Evolutionary conservation across 768 basidiomycete species (phyloP).

Genomic region (Boletus fagicola): DNA sequence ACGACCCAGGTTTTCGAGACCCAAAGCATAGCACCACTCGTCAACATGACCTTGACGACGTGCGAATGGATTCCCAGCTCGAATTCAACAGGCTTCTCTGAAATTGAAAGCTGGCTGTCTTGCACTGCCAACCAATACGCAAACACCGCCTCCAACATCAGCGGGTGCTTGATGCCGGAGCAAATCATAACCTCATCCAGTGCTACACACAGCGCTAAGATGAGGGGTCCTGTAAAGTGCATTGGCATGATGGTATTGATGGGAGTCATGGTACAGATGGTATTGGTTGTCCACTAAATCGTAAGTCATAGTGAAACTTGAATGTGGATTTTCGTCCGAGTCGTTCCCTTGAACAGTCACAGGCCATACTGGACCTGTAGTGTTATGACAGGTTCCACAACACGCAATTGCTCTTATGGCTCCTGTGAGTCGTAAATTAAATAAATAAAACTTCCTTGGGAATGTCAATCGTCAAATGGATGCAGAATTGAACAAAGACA

Average conservation of each 20-base stretch:
- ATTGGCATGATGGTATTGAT: neutral
- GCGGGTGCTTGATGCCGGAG: neutral
- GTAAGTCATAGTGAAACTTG: neutral
- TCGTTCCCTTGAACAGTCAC: neutral
- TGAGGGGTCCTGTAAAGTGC: neutral
- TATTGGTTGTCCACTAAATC: neutral
- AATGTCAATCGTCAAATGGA: no score
- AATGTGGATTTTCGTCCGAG: neutral
- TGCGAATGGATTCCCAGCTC: conserved; percentile 1
- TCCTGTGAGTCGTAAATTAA: neutral
- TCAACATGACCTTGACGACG: neutral
- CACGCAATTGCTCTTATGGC: neutral
- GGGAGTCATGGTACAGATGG: neutral
- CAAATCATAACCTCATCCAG: neutral
- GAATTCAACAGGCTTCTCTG: neutral
- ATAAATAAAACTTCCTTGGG: no score
- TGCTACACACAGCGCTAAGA: neutral
- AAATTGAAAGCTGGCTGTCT: neutral
- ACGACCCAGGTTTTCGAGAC: neutral
- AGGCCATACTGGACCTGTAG: neutral
- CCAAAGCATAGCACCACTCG: neutral
- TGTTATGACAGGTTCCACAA: neutral
- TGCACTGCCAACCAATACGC: neutral
- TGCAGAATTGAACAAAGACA: no score
- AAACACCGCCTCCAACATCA: neutral